Evolutionary conservation across 2,329 filamentous ascomycete species (phyloP), one percentile per base, ranked within the genome.

Genomic region (Xylogone sp.): DNA sequence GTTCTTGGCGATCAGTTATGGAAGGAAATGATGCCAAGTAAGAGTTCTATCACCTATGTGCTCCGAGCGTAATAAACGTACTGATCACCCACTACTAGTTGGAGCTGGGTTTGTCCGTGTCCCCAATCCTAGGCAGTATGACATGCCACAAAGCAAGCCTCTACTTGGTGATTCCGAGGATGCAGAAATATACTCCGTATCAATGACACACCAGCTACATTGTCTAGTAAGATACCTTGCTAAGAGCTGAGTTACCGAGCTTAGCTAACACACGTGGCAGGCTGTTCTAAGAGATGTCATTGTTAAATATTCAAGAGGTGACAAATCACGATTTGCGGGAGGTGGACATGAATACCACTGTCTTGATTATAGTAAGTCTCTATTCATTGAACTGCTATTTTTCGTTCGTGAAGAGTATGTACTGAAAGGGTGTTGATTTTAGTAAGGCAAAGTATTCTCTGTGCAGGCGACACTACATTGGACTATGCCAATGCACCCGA

Each of bases 311-410:
- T 61, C 62, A 22, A 57, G 55, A 45, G 53, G 56, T 4, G 54
- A 57, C 45, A 64, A 59, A 51, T 64, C 63, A 2, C 51, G 60
- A 12, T 63, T 59, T 46, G 59, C 61, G 5, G 63, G 63, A 5
- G 60, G 55, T 45, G 62, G 62, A 3, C 63, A 65, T 52, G 62
- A 63, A 22, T 64, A 65, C 43, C 63, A 65, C 49, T 66, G 62
- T 50, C 51, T 66, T 27, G 62, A 65, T 48, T 64, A 64, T 43
- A 56, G 62, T 64, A 57, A 21, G 56, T 50, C 12, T 43, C 48
- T 48, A 16, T 46, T n/a, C 7, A 13, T 19, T 21, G 42, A 22
- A 19, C 13, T 19, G 39, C 27, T 21, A 1, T 16, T 2, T 12
- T 34, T 18, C 19, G 13, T n/a, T n/a, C n/a, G n/a, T n/a, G n/a